These are phyloP conservation scores for Mycena floridula DNA, from an alignment of 768 basidiomycete species.

Conservation along the genomic window DNA sequence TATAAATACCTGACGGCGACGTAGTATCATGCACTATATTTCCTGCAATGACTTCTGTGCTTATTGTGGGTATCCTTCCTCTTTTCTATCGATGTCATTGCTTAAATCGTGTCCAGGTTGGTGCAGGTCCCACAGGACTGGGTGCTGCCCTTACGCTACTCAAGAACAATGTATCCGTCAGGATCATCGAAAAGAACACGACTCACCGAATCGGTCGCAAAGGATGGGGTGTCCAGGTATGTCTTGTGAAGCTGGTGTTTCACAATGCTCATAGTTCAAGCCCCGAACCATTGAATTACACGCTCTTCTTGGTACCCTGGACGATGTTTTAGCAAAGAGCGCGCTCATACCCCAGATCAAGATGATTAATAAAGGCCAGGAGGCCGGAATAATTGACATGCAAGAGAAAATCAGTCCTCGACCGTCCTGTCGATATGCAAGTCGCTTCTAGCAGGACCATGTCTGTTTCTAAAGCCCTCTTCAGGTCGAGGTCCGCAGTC, in stretches of 20 bases:
- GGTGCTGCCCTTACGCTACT: conserved; percentile 6
- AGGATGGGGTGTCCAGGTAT: conserved; percentile 6
- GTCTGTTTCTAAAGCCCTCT: neutral
- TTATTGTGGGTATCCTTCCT: too few relatives aligned
- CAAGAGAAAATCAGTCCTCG: neutral
- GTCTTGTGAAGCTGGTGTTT: neutral
- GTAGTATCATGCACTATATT: too few relatives aligned
- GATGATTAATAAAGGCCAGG: neutral
- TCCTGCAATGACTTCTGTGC: too few relatives aligned
- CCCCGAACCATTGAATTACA: conserved; percentile 2
- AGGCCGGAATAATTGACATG: neutral
- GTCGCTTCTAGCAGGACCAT: neutral
- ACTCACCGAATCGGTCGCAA: conserved; percentile 3
- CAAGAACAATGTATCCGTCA: conserved; percentile 7
- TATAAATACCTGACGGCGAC: too few relatives aligned
- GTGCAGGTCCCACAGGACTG: conserved; percentile 10
- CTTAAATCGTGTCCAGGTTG: too few relatives aligned
- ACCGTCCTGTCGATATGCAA: neutral
- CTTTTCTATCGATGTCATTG: too few relatives aligned
- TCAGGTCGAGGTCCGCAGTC: neutral
- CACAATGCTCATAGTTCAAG: neutral
- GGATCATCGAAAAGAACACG: conserved; percentile 5
- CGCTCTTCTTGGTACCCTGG: neutral
- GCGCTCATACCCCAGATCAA: neutral
- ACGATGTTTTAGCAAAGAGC: neutral